phyloP scores from a whole-genome alignment of 75 land plant species.

The Adiantum capillusveneris region DNA sequence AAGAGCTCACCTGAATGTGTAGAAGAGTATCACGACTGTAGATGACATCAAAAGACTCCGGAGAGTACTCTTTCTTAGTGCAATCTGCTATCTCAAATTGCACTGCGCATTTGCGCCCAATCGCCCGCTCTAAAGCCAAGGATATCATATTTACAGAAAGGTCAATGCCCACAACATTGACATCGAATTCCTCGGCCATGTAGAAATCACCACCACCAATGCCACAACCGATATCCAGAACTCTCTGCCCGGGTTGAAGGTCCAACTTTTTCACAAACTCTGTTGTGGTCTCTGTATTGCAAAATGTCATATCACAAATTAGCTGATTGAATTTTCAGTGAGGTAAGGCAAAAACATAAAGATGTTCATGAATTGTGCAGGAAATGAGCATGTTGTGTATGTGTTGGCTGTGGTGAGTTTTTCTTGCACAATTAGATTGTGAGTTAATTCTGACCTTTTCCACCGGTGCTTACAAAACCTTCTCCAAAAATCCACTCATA shows the following conservation, averaged over 20 bases:
- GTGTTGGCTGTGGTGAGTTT: background rate
- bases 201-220: slow-evolving; percentile 99
- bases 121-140: slow-evolving; percentile 92
- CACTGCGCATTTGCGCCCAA: slow-evolving; percentile 80
- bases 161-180: slow-evolving; percentile 86
- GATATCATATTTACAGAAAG: slow-evolving; percentile 98
- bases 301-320: slow-evolving; percentile 12
- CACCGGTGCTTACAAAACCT: slow-evolving; percentile 98
- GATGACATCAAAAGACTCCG: slow-evolving; percentile 75
- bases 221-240: slow-evolving; percentile 98
- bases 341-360: background rate
- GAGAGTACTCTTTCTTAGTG: slow-evolving; percentile 66
- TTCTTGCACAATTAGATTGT: background rate
- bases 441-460: slow-evolving; percentile 46
- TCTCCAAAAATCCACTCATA: slow-evolving; percentile 96
- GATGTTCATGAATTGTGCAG: background rate
- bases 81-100: slow-evolving; percentile 98
- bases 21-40: slow-evolving; percentile 99
- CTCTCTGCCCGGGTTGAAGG: slow-evolving; percentile 84
- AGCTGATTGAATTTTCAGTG: slow-evolving; percentile 6
- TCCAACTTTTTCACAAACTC: slow-evolving; percentile 88
- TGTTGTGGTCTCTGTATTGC: slow-evolving; percentile 95
- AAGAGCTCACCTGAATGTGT: slow-evolving; percentile 67
- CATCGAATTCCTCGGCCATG: slow-evolving; percentile 93
- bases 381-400: slow-evolving; percentile 1